A percentile compares a stretch with the other conserved stretches of the same genome.
phyloP scores from a whole-genome alignment of 805 yeast genomes.

The Candida insectalens region DNA sequence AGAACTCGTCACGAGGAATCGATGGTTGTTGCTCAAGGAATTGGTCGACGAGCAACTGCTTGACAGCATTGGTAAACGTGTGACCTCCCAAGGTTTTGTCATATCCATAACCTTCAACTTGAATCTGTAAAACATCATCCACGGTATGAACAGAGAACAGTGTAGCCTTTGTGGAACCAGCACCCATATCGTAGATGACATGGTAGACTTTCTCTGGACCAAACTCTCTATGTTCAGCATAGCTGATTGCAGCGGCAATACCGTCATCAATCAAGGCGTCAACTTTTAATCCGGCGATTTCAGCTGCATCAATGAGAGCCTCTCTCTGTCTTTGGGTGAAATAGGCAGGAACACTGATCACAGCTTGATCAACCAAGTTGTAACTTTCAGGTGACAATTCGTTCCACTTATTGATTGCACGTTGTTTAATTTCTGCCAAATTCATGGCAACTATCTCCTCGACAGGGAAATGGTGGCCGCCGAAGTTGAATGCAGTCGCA shows the following conservation, averaged over 20 bases:
- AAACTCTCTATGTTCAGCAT: conserved; percentile 43
- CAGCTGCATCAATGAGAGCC: conserved; percentile 65
- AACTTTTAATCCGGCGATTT: conserved; percentile 55
- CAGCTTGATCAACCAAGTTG: conserved; percentile 50
- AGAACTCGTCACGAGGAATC: conserved; percentile 17
- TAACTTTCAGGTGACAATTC: conserved; percentile 40
- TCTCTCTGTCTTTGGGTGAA: conserved; percentile 55
- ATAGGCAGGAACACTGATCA: conserved; percentile 69
- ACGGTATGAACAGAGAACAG: conserved; percentile 52
- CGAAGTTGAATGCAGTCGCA: conserved; percentile 39
- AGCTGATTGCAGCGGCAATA: conserved; percentile 80
- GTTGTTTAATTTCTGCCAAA: conserved; percentile 48
- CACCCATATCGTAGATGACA: conserved; percentile 83
- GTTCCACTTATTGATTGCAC: conserved; percentile 57
- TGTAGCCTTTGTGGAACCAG: conserved; percentile 84
- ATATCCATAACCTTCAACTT: conserved; percentile 63
- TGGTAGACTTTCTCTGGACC: conserved; percentile 44
- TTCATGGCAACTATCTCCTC: conserved; percentile 87
- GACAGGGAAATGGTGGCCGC: conserved; percentile 26
- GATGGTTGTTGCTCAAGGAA: conserved; percentile 29
- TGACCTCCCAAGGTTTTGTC: conserved; percentile 72
- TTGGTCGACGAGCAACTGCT: conserved; percentile 48
- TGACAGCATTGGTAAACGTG: conserved; percentile 54
- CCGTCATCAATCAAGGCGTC: conserved; percentile 81
- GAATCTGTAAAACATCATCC: conserved; percentile 34